Evolutionary conservation across 2,329 filamentous ascomycete species (phyloP).

Genomic region (Pseudocercospora vitis): DNA sequence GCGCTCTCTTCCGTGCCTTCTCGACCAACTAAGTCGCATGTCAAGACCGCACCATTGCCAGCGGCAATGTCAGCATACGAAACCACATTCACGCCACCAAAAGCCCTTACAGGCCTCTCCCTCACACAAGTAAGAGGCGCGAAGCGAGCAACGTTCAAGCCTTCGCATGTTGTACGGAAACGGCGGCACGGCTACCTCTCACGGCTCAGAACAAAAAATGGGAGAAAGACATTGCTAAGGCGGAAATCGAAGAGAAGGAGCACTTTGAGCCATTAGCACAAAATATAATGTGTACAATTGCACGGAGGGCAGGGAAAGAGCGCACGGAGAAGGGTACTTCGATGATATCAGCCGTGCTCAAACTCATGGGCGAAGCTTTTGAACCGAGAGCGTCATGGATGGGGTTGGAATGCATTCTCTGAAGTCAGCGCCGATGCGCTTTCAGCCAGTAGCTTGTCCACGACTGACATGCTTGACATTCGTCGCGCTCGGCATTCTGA

Average conservation of each 20-base stretch:
- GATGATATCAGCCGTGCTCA: no score
- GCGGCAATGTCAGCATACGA: conserved; percentile 19
- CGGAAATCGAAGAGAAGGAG: conserved; percentile 56
- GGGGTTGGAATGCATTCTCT: no score
- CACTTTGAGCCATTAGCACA: conserved; percentile 56
- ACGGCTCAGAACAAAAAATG: conserved; percentile 54
- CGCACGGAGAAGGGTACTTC: no score
- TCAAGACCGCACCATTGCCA: conserved; percentile 11
- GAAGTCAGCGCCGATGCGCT: no score
- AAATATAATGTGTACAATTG: no score
- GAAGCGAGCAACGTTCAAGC: conserved; percentile 58
- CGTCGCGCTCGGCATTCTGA: no score
- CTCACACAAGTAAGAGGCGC: conserved; percentile 47
- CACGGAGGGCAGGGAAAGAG: no score
- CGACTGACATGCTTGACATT: no score
- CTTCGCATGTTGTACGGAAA: conserved; percentile 61
- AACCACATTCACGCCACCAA: conserved; percentile 19
- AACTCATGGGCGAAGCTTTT: no score
- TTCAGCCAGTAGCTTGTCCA: no score
- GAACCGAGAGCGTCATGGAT: no score
- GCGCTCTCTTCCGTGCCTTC: conserved; percentile 24
- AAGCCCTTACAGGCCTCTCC: conserved; percentile 31
- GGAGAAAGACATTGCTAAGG: conserved; percentile 55
- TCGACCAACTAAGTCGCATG: conserved; percentile 20
- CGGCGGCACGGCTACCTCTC: conserved; percentile 61